Evolutionary conservation across 441 rosid genomes (phyloP).

Genomic region (Lepidium campestre): DNA sequence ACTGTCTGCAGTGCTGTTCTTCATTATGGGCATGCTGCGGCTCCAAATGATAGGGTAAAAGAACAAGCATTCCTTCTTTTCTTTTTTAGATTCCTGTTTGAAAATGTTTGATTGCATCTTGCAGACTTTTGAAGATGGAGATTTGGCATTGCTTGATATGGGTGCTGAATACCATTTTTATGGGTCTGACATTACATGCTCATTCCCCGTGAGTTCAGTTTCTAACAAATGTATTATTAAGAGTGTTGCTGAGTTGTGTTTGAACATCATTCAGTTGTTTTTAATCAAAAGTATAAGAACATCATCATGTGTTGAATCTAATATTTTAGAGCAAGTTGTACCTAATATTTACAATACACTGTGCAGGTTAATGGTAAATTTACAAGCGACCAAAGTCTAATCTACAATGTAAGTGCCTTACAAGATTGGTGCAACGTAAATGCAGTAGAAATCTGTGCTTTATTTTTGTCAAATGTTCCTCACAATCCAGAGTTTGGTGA

Average conservation of each 20-base stretch:
- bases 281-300: background rate
- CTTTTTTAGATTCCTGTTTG: background rate
- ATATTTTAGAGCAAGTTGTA: background rate
- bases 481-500: background rate
- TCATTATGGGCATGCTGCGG: constrained; percentile 97
- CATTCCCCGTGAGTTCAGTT: constrained; percentile 73
- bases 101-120: constrained; percentile 15
- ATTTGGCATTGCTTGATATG: constrained; percentile 94
- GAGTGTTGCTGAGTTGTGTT: background rate
- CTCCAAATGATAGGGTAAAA: constrained; percentile 90
- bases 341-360: constrained; percentile 7
- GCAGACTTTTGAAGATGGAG: constrained; percentile 85
- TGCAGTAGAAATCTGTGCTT: background rate
- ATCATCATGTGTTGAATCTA: background rate
- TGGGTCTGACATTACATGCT: constrained; percentile 37
- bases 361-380: constrained; percentile 93
- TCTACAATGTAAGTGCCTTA: constrained; percentile 70
- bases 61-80: background rate
- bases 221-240: background rate
- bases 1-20: constrained; percentile 69
- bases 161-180: constrained; percentile 92
- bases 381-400: constrained; percentile 72
- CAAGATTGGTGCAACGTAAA: constrained; percentile 2
- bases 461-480: background rate
- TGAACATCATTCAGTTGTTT: background rate